phyloP scores from a whole-genome alignment of 2,329 filamentous ascomycete species.

The Arthrobotrys pseudoclavata region DNA sequence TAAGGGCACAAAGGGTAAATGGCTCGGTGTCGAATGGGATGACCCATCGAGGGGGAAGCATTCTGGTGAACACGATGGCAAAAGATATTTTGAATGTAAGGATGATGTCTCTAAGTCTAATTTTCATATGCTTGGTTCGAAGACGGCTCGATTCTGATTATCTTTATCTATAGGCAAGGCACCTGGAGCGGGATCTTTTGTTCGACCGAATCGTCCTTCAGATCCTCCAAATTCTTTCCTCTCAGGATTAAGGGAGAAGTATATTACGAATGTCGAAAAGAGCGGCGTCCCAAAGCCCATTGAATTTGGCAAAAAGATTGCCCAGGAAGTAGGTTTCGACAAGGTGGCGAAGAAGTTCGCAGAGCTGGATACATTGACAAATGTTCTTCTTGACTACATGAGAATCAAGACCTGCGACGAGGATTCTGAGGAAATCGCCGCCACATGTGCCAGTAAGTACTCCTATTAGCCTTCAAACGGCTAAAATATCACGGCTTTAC shows the following conservation, averaged over 20 bases:
- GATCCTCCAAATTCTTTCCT: conserved; percentile 81
- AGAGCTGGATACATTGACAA: conserved; percentile 80
- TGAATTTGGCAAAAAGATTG: conserved; percentile 82
- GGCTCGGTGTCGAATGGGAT: conserved; percentile 98
- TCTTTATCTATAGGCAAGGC: conserved; percentile 71
- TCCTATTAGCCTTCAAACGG: not conserved
- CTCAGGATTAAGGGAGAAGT: conserved; percentile 84
- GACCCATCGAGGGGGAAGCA: conserved; percentile 89
- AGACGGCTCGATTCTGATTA: conserved; percentile 7
- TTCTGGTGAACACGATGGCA: conserved; percentile 83
- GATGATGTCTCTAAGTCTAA: conserved; percentile 17
- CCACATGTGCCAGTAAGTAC: conserved; percentile 71
- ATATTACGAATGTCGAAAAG: conserved; percentile 71
- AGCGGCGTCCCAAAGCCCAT: conserved; percentile 71
- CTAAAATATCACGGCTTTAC: not conserved
- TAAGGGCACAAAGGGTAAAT: conserved; percentile 79
- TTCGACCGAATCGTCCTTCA: conserved; percentile 79
- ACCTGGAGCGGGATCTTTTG: conserved; percentile 84
- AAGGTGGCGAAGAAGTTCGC: conserved; percentile 87
- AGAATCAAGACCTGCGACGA: conserved; percentile 70
- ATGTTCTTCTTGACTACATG: conserved; percentile 85
- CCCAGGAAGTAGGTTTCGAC: conserved; percentile 94
- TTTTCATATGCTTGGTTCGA: conserved; percentile 13
- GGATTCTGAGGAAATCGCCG: conserved; percentile 67
- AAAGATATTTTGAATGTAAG: conserved; percentile 85